These are phyloP conservation scores for Hirschfeldia incana DNA, from an alignment of 345 rosid species.

Conservation along the genomic window DNA sequence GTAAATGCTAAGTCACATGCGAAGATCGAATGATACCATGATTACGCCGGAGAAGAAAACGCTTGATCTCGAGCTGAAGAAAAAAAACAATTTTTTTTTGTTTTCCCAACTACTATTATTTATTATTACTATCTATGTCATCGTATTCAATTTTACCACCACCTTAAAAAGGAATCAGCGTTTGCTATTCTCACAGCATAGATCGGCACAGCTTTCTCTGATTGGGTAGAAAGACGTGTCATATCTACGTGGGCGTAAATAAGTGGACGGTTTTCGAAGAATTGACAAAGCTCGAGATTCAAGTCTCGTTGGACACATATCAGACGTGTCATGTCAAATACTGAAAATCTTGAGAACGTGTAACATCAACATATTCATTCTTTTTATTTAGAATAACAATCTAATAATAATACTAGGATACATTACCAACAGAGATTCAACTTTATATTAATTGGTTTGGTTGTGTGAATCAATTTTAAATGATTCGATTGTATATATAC, in stretches of 20 bases:
- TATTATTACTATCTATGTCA: not conserved
- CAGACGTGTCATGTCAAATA: conserved; percentile 24
- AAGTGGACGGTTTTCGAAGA: not conserved
- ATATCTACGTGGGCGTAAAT: not conserved
- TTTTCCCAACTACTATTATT: not conserved
- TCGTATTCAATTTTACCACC: not conserved
- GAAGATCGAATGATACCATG: not conserved
- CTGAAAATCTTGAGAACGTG: not conserved
- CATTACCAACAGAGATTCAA: too few species aligned
- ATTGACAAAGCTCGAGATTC: not conserved
- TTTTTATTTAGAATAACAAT: not conserved
- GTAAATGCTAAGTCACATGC: not conserved
- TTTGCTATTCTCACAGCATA: conserved; percentile 22
- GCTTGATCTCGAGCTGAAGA: not conserved
- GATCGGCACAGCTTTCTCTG: conserved; percentile 8
- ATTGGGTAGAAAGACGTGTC: conserved; percentile 26
- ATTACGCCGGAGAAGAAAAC: not conserved
- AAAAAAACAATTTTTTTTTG: not conserved
- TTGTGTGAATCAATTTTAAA: too few species aligned
- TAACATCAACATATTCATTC: not conserved
- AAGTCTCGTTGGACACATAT: not conserved
- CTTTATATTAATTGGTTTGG: too few species aligned
- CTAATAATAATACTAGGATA: not conserved
- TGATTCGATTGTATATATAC: too few species aligned
- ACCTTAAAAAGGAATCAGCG: not conserved